Conservation (phyloP, 2,329 filamentous ascomycete genomes). For the Penicillium sp. region DNA sequence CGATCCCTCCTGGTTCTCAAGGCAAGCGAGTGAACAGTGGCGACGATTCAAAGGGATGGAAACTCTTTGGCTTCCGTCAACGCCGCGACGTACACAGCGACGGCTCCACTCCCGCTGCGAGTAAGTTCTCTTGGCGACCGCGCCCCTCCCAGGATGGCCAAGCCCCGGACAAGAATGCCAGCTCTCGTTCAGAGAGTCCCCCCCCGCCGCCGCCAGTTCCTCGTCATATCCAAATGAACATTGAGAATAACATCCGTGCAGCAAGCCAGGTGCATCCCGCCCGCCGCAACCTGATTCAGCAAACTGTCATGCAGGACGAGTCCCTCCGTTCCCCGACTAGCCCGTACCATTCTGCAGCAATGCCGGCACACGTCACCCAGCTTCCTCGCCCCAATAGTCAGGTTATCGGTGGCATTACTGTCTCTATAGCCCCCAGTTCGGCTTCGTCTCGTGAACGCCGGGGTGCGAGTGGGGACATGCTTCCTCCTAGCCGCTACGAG, state of each 20-base stretch:
- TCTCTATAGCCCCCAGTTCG: not conserved
- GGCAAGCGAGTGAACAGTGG: slow-evolving; percentile 5
- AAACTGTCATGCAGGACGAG: not conserved
- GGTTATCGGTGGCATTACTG: not conserved
- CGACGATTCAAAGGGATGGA: slow-evolving; percentile 20
- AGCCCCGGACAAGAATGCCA: not conserved
- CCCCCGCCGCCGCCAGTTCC: slow-evolving; percentile 6
- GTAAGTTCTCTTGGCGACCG: slow-evolving; percentile 11
- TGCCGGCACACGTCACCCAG: not conserved
- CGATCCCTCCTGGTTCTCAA: slow-evolving; percentile 1
- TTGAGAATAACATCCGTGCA: slow-evolving; percentile 1
- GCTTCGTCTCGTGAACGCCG: not conserved
- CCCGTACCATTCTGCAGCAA: not conserved
- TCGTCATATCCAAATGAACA: not conserved
- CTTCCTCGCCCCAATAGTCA: not conserved
- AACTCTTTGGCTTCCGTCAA: slow-evolving; percentile 21
- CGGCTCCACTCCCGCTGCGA: not conserved
- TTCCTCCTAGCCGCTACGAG: not conserved
- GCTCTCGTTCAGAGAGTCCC: slow-evolving; percentile 8
- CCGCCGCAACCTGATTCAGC: not conserved
- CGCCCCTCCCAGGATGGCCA: slow-evolving; percentile 7
- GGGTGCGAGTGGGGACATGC: not conserved
- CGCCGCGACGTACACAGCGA: slow-evolving; percentile 9
- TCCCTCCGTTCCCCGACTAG: not conserved
- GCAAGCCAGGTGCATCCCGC: not conserved